Percentiles rank a stretch among this genome's conserved stretches.
phyloP scores from a whole-genome alignment of 257 asterid genomes.

The Handroanthus guayacan region DNA sequence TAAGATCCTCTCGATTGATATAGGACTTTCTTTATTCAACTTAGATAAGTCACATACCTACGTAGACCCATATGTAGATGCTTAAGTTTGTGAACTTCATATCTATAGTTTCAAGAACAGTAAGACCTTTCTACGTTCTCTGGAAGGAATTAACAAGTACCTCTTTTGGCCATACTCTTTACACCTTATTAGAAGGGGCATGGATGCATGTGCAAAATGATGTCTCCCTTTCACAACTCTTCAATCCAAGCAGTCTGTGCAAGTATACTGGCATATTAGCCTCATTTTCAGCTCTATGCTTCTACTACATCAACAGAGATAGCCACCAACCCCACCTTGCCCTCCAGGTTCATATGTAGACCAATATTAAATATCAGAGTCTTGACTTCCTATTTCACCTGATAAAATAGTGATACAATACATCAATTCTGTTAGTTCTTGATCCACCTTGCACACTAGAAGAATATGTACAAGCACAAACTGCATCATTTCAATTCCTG shows the following conservation, averaged over 20 bases:
- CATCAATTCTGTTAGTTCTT: neutral
- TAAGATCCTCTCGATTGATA: neutral
- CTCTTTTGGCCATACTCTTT: neutral
- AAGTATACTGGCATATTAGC: neutral
- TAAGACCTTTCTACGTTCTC: no score
- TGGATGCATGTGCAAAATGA: neutral
- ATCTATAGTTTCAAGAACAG: neutral
- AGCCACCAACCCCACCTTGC: neutral
- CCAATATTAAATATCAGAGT: neutral
- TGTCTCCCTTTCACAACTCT: neutral
- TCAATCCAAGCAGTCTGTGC: neutral
- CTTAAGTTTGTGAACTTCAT: neutral
- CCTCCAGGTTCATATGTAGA: slow-evolving; percentile 3
- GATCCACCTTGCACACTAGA: neutral
- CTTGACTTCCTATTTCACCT: neutral
- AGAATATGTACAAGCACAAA: neutral
- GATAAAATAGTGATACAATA: neutral
- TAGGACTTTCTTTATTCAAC: neutral
- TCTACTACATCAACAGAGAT: neutral
- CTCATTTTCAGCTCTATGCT: neutral
- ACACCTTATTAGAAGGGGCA: neutral
- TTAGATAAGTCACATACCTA: neutral
- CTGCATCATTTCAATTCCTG: neutral
- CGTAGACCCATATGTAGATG: neutral
- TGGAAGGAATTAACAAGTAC: no score